These are phyloP conservation scores for Wickerhamomyces rabaulensis DNA, from an alignment of 805 yeast genomes.

Conservation along the genomic window DNA sequence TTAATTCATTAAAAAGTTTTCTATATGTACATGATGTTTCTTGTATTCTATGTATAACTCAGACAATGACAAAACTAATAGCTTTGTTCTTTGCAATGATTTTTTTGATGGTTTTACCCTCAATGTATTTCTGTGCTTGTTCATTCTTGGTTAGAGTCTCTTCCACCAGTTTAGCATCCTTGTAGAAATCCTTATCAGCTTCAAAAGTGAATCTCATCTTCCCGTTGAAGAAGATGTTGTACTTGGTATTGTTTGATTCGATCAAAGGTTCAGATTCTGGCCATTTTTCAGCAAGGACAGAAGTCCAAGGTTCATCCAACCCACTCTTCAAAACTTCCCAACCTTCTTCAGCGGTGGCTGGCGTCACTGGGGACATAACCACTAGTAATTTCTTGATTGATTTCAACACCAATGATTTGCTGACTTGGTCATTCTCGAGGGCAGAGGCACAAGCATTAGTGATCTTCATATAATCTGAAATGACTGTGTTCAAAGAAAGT, in stretches of 20 bases:
- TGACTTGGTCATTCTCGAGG: constrained; percentile 31
- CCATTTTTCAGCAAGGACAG: constrained; percentile 59
- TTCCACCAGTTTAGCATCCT: constrained; percentile 33
- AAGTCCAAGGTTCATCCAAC: constrained; percentile 31
- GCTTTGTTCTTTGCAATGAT: constrained; percentile 45
- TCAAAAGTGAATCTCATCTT: constrained; percentile 48
- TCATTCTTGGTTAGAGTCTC: constrained; percentile 26
- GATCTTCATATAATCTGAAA: constrained; percentile 86
- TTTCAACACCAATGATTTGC: constrained; percentile 38
- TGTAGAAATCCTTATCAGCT: constrained; percentile 31
- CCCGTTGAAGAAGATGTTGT: constrained; percentile 70
- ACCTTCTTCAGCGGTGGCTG: constrained; percentile 77
- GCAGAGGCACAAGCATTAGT: constrained; percentile 47
- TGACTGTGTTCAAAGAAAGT: constrained; percentile 72
- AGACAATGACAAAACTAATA: constrained; percentile 18
- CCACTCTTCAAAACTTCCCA: constrained; percentile 45
- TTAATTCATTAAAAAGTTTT: background rate
- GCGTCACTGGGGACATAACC: constrained; percentile 76
- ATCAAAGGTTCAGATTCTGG: constrained; percentile 43
- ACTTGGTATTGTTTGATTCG: constrained; percentile 35
- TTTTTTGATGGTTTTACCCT: constrained; percentile 39
- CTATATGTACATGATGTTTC: background rate
- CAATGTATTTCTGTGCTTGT: constrained; percentile 38
- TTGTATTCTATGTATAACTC: background rate
- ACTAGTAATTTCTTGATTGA: constrained; percentile 50